phyloP scores from a whole-genome alignment of 768 basidiomycete genomes.

The Russula ochroleuca region DNA sequence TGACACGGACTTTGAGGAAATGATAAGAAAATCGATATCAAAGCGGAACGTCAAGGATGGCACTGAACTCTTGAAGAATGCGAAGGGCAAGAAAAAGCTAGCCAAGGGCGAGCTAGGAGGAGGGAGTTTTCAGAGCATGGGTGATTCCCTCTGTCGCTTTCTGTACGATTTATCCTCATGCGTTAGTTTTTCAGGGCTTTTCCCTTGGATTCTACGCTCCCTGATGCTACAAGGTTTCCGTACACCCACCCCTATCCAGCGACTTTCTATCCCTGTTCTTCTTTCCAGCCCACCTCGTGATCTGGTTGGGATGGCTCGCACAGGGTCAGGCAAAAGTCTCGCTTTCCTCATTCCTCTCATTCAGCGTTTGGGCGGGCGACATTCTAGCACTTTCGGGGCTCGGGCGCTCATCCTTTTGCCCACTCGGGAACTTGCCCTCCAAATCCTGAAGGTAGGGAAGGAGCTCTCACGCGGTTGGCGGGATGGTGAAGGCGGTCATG shows the following conservation, averaged over 20 bases:
- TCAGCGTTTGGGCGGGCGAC: constrained; percentile 77
- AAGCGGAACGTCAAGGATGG: constrained; percentile 74
- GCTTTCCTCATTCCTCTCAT: constrained; percentile 93
- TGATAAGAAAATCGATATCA: constrained; percentile 64
- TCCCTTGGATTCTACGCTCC: constrained; percentile 77
- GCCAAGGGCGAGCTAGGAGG: constrained; percentile 80
- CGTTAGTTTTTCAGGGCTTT: constrained; percentile 54
- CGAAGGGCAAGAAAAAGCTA: constrained; percentile 66
- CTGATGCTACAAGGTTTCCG: constrained; percentile 90
- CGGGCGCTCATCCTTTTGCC: constrained; percentile 87
- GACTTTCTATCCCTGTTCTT: constrained; percentile 80
- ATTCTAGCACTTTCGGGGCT: constrained; percentile 75
- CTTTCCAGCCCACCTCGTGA: constrained; percentile 82
- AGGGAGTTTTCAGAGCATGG: constrained; percentile 96
- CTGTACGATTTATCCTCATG: background rate
- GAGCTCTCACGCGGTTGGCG: constrained; percentile 84
- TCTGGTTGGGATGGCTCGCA: constrained; percentile 97
- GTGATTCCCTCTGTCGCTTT: constrained; percentile 41
- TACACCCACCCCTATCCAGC: constrained; percentile 94
- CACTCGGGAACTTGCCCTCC: constrained; percentile 89
- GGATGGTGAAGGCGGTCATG: constrained; percentile 56
- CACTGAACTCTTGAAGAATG: constrained; percentile 69
- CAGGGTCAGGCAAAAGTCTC: constrained; percentile 95
- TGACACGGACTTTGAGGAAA: constrained; percentile 52
- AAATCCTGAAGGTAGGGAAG: constrained; percentile 92